These are phyloP conservation scores for Moesziomyces sp. DNA, from an alignment of 1,284 basidiomycete species.

Conservation along the genomic window DNA sequence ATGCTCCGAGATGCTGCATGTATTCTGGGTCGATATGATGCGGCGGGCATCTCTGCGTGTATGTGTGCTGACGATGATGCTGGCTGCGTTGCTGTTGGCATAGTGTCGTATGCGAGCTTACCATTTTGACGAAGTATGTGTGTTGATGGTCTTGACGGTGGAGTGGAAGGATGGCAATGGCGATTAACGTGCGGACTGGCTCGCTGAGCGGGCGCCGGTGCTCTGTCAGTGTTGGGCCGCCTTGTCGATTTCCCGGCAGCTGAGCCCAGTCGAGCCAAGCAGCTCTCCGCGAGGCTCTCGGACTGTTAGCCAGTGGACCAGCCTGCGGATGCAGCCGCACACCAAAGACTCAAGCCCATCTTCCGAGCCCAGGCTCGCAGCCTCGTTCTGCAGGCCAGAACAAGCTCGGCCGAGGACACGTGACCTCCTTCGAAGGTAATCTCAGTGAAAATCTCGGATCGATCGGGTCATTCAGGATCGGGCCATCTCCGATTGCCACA, in stretches of 20 bases:
- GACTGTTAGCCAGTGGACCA: slow-evolving; percentile 1
- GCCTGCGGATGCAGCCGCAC: too few species aligned
- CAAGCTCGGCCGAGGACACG: slow-evolving; percentile 12
- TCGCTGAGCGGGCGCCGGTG: too few species aligned
- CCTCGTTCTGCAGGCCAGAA: background rate
- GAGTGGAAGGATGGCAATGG: slow-evolving; percentile 24
- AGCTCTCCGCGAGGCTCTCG: background rate
- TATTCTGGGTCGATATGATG: background rate
- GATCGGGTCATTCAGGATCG: too few species aligned
- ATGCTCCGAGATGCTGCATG: too few species aligned
- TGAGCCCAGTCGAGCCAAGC: too few species aligned
- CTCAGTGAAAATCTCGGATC: too few species aligned
- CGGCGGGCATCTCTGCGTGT: background rate
- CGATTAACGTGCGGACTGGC: slow-evolving; percentile 7
- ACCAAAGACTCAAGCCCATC: background rate
- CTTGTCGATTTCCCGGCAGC: background rate
- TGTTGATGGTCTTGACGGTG: slow-evolving; percentile 55
- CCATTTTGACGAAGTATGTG: slow-evolving; percentile 50
- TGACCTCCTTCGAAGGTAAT: background rate
- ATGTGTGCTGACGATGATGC: slow-evolving; percentile 11
- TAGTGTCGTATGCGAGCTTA: slow-evolving; percentile 29
- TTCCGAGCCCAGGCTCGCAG: background rate
- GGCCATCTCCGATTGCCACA: too few species aligned
- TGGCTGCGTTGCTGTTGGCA: slow-evolving; percentile 17
- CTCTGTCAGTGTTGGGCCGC: background rate